Evolutionary conservation across 371 early-diverging fungal species (phyloP).

Genomic region (Sporodiniella umbellata): DNA sequence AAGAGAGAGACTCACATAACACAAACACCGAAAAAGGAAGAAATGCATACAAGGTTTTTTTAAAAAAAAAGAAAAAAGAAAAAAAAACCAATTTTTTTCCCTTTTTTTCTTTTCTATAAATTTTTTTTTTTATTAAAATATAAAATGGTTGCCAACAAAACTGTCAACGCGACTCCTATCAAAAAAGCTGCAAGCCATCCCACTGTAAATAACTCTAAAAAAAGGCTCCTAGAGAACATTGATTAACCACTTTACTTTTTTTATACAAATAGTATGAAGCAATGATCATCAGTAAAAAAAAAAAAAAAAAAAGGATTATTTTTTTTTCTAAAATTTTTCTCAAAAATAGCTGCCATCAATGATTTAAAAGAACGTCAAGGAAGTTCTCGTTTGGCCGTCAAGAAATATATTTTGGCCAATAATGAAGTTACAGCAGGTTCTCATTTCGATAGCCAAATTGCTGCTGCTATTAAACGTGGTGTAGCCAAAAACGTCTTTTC

Average conservation of each 20-base stretch:
- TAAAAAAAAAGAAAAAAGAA: background rate
- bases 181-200: conserved; percentile 2
- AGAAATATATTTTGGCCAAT: conserved; percentile 72
- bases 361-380: conserved; percentile 68
- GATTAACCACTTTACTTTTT: background rate
- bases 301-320: no score
- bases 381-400: conserved; percentile 67
- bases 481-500: conserved; percentile 54
- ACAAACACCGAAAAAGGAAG: background rate
- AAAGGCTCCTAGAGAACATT: no score
- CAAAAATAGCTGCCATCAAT: conserved; percentile 45
- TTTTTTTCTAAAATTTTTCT: no score
- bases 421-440: conserved; percentile 50
- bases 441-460: conserved; percentile 51
- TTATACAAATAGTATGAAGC: conserved; percentile 10
- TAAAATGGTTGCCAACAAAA: conserved; percentile 1
- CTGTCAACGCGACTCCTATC: background rate
- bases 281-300: conserved; percentile 16
- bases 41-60: no score
- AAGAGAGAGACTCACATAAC: no score
- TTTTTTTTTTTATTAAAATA: background rate
- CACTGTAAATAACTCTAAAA: conserved; percentile 9
- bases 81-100: background rate
- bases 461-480: conserved; percentile 56
- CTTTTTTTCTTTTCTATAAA: background rate